These are phyloP conservation scores for Pogostemon cablin DNA, from an alignment of 257 asterid genomes.

Conservation along the genomic window DNA sequence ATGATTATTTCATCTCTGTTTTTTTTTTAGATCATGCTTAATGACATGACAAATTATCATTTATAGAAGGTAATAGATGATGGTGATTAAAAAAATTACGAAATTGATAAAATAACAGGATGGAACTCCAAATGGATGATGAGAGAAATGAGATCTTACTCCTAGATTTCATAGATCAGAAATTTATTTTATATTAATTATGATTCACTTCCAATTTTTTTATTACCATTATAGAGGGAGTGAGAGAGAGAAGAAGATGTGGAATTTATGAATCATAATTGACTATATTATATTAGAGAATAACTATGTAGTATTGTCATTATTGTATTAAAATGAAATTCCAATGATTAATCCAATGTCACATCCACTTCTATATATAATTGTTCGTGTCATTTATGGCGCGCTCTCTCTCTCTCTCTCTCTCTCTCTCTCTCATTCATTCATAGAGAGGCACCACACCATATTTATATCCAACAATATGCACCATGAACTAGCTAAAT, in stretches of 20 bases:
- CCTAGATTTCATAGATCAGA: too few species aligned
- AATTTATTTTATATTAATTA: too few species aligned
- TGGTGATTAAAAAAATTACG: too few species aligned
- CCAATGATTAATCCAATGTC: conserved; percentile 35
- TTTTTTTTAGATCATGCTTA: too few species aligned
- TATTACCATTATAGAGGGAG: neutral
- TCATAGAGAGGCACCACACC: conserved; percentile 22
- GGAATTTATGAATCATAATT: neutral
- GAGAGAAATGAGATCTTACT: too few species aligned
- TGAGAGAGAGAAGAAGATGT: neutral
- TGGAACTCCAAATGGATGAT: too few species aligned
- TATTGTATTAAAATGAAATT: conserved; percentile 26
- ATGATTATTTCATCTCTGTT: too few species aligned
- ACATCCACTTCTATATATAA: conserved; percentile 30
- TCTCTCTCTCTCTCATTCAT: neutral
- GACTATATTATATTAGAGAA: neutral
- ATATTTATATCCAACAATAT: conserved; percentile 22
- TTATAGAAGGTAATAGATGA: too few species aligned
- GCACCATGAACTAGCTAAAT: conserved; percentile 19
- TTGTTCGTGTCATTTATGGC: conserved; percentile 24
- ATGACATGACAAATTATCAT: too few species aligned
- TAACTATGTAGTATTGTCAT: conserved; percentile 19
- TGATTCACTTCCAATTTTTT: too few species aligned
- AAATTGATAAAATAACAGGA: too few species aligned
- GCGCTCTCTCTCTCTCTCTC: neutral